Base-by-base conservation (phyloP, 2,329 filamentous ascomycete genomes). In the Neofusicoccum cordaticola region DNA sequence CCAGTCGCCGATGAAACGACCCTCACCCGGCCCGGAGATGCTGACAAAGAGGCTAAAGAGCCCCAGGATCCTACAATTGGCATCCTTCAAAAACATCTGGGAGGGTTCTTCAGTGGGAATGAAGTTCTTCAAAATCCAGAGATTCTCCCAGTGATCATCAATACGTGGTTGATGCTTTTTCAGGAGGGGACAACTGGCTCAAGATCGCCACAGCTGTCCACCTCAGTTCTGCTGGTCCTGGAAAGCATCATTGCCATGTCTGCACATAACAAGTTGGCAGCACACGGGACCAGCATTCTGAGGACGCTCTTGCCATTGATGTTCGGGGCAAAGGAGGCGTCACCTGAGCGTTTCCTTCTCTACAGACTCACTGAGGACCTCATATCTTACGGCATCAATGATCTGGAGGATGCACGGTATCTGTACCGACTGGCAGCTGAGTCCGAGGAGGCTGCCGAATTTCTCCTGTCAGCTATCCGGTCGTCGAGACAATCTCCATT, bases 341-440 rank as follows among this genome's bases (percentile, higher is more conserved):
- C 58, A 3, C 27, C 50, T 11, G 65, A 64, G 44, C 37, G 53
- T 19, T 31, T 41, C n/a, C 68, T 87, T 13, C 84, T 92, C 19
- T 80, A 89, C 68, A 81, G 85, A 22, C 82, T 96, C 31, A 93
- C 90, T 71, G 85, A 85, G 68, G 83, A 83, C 75, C 79, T 96
- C 73, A 86, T 92, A 81, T 80, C 86, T 65, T 83, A 95, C 67
- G 94, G 95, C 19, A 86, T 96, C 69, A 90, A 88, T 71, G 84
- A 84, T 66, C 85, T 97, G n/a, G 87, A 91, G 51, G 93, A 97
- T 80, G 91, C 92, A 15, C 89, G 93, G 71, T 88, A 89, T 66
- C 83, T 99, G 17, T 89, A 88, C 72, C 81, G 80, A n/a, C 79
- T 81, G 64, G 85, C 87, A 12, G 80, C 81, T 60, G 74, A 76